Percentiles rank a stretch among this genome's conserved stretches.
Conservation (phyloP, 495 filamentous ascomycete genomes). For the Daldinia caldariorum region DNA sequence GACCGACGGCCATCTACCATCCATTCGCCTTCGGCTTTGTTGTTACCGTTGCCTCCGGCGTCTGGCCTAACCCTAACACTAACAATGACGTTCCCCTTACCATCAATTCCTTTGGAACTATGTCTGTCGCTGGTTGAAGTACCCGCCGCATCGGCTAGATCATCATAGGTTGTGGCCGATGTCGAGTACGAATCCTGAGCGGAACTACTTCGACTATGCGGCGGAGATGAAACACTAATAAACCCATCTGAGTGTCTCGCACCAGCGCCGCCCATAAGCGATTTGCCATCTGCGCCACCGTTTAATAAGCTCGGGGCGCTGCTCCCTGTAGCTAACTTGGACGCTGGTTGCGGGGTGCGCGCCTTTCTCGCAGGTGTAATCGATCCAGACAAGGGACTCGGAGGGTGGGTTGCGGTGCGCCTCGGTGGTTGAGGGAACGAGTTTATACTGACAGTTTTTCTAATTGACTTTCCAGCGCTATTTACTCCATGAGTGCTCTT, state of each 20-base stretch:
- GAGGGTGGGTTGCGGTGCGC: slow-evolving; percentile 64
- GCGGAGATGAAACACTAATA: slow-evolving; percentile 77
- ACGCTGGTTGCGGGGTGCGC: slow-evolving; percentile 51
- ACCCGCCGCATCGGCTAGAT: slow-evolving; percentile 63
- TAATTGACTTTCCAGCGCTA: slow-evolving; percentile 69
- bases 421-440: slow-evolving; percentile 91
- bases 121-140: slow-evolving; percentile 54
- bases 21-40: slow-evolving; percentile 83
- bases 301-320: slow-evolving; percentile 79
- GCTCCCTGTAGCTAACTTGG: slow-evolving; percentile 57
- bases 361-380: slow-evolving; percentile 54
- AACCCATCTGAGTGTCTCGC: slow-evolving; percentile 74
- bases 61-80: slow-evolving; percentile 95
- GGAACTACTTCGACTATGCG: slow-evolving; percentile 88
- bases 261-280: slow-evolving; percentile 66
- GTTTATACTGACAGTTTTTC: slow-evolving; percentile 89
- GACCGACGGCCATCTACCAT: slow-evolving; percentile 86
- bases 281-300: slow-evolving; percentile 78
- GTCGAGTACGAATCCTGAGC: slow-evolving; percentile 91
- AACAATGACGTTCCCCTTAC: slow-evolving; percentile 94
- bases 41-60: slow-evolving; percentile 66
- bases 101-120: slow-evolving; percentile 63
- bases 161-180: slow-evolving; percentile 87
- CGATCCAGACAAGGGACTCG: slow-evolving; percentile 66
- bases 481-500: slow-evolving; percentile 61